phyloP scores from a whole-genome alignment of 2,329 filamentous ascomycete genomes.

The Pseudogymnoascus sp. region DNA sequence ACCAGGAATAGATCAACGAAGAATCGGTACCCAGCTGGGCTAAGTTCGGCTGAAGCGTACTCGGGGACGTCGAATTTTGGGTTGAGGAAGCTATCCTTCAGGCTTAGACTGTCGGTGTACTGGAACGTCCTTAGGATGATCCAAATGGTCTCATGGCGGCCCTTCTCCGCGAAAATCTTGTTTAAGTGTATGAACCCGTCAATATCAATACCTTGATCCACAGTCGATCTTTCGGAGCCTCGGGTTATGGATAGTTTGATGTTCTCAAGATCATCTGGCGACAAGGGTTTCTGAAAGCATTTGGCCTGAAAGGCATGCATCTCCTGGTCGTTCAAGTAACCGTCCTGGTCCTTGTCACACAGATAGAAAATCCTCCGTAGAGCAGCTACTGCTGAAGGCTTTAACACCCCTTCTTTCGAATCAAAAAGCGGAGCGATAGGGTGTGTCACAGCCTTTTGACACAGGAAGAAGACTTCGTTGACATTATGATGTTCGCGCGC shows the following conservation, averaged over 20 bases:
- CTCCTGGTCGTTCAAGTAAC: constrained; percentile 81
- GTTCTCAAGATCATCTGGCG: constrained; percentile 72
- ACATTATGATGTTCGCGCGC: constrained; percentile 88
- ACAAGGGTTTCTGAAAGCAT: constrained; percentile 83
- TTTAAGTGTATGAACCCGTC: constrained; percentile 83
- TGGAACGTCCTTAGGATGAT: constrained; percentile 91
- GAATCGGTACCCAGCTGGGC: constrained; percentile 89
- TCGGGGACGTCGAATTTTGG: constrained; percentile 93
- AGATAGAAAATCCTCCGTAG: constrained; percentile 89
- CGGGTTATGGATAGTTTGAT: constrained; percentile 84
- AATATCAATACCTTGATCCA: constrained; percentile 67
- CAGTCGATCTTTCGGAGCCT: constrained; percentile 52
- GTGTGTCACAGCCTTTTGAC: constrained; percentile 95
- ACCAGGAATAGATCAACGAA: constrained; percentile 94
- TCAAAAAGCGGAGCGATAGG: constrained; percentile 95
- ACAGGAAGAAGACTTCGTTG: constrained; percentile 94
- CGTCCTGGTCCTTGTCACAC: constrained; percentile 93
- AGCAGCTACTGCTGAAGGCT: constrained; percentile 80
- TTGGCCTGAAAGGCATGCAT: constrained; percentile 85
- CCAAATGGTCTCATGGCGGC: constrained; percentile 97
- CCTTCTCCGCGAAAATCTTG: constrained; percentile 94
- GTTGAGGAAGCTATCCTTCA: constrained; percentile 85
- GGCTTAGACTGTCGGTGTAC: constrained; percentile 88
- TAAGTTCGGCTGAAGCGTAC: constrained; percentile 86
- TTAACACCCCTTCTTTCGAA: constrained; percentile 82